These are phyloP conservation scores for Populus alba DNA, from an alignment of 345 rosid genomes.

Conservation along the genomic window DNA sequence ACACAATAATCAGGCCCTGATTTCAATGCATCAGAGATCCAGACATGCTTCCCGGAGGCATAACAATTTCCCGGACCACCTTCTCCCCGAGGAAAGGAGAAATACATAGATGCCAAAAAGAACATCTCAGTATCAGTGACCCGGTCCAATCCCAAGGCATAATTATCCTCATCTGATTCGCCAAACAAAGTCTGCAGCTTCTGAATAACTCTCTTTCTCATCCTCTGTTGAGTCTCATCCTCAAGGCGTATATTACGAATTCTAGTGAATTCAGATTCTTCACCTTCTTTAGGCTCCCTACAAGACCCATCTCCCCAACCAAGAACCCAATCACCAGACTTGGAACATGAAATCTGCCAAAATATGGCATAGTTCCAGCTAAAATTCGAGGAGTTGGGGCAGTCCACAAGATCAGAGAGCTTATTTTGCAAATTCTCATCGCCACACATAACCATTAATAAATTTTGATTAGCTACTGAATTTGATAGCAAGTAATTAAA, in stretches of 20 bases:
- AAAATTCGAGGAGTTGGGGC: constrained; percentile 63
- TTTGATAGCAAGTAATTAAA: constrained; percentile 67
- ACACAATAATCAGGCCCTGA: constrained; percentile 67
- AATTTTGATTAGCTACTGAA: constrained; percentile 61
- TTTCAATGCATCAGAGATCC: constrained; percentile 57
- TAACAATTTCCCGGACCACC: constrained; percentile 91
- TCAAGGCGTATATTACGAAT: constrained; percentile 39
- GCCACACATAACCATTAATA: constrained; percentile 52
- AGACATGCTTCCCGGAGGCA: constrained; percentile 69
- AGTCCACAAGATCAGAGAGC: constrained; percentile 89
- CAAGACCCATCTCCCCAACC: constrained; percentile 99
- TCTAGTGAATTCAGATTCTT: constrained; percentile 51
- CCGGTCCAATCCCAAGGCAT: constrained; percentile 74
- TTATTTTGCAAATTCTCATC: constrained; percentile 77
- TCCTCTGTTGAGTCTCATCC: constrained; percentile 66
- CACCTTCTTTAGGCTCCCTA: constrained; percentile 79
- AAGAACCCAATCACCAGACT: constrained; percentile 78
- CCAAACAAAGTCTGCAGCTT: constrained; percentile 77
- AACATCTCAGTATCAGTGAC: constrained; percentile 95
- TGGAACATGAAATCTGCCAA: constrained; percentile 90
- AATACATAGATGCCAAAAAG: constrained; percentile 94
- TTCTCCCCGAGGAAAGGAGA: constrained; percentile 81
- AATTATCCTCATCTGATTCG: constrained; percentile 85
- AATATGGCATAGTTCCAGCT: constrained; percentile 97
- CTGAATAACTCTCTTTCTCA: constrained; percentile 86